These are phyloP conservation scores for Phialocephala subalpina DNA, from an alignment of 2,329 filamentous ascomycete genomes.

Conservation along the genomic window DNA sequence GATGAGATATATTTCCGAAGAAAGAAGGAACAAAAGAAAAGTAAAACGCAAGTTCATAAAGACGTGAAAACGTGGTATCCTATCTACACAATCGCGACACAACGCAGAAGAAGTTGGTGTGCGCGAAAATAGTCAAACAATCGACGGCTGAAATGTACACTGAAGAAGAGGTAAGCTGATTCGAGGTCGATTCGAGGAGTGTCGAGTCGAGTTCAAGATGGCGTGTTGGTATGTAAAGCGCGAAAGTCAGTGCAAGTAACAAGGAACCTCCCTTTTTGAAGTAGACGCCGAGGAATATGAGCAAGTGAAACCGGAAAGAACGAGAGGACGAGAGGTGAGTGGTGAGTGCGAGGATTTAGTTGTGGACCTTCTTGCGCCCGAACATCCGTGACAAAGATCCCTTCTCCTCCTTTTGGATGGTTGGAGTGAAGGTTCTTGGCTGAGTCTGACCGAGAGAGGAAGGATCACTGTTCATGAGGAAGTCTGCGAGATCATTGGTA, in stretches of 20 bases:
- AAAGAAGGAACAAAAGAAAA: not conserved
- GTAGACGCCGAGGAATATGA: conserved; percentile 1
- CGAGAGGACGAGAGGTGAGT: conserved; percentile 2
- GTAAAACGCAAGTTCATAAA: conserved; percentile 1
- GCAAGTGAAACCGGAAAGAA: not conserved
- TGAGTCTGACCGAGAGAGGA: conserved; percentile 31
- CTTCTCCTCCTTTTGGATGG: conserved; percentile 36
- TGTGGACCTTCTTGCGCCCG: conserved; percentile 39
- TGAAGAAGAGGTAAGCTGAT: not conserved
- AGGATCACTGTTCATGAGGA: conserved; percentile 55
- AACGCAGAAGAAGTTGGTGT: not conserved
- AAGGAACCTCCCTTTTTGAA: conserved; percentile 8
- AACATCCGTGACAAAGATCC: conserved; percentile 39
- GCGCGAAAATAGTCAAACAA: not conserved
- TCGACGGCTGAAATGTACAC: conserved; percentile 1
- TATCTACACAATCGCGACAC: conserved; percentile 2
- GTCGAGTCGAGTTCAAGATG: not conserved
- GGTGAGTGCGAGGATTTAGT: conserved; percentile 2
- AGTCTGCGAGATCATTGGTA: conserved; percentile 76
- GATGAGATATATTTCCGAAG: not conserved
- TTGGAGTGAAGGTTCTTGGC: conserved; percentile 33
- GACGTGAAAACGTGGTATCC: conserved; percentile 1
- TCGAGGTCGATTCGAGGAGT: not conserved
- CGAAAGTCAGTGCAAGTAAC: not conserved
- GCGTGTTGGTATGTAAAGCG: conserved; percentile 4